Base-by-base conservation (phyloP, 2,329 filamentous ascomycete genomes). In the Zymoseptoria crescenta region DNA sequence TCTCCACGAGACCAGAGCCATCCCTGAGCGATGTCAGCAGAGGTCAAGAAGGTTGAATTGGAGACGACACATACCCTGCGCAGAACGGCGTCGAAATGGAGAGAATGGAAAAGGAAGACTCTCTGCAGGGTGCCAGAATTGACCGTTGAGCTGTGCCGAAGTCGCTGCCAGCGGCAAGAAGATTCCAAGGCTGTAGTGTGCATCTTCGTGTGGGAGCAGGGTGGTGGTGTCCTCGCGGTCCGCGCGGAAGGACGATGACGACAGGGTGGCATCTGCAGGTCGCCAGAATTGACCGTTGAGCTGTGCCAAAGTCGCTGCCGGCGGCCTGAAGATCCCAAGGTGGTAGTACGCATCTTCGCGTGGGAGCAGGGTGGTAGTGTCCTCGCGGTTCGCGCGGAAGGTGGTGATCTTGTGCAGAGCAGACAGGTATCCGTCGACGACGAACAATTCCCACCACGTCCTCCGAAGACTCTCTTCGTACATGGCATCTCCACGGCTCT, bases 391-490 rank as follows among this genome's bases (percentile, higher is more conserved):
- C 24, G 89, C 79, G n/a, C 81, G 74, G 71, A 89, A 89, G 57
- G 83, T 87, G 50, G 87, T 87, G 62, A 84, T 82, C 10, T 86
- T 82, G 65, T 88, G 89, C 65, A 96, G 85, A 3, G 89, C 89
- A 4, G 90, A 89, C 65, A 95, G 81, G 81, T 96, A 87, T 57
- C 87, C 89, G 70, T 96, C 91, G 16, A 90, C 82, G n/a, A 89
- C 82, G 69, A 87, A 93, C 48, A 89, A 68, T 67, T 83, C 91
- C 92, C 92, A 96, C 91, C 91, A 96, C 1, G 91, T 96, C 59
- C 92, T 81, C 19, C 91, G 83, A 83, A 90, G 87, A 71, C 87
- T 89, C 73, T 96, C 92, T 70, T 93, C 89, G 2, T 92, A 71
- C 1, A 91, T 78, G 0, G 83, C 79, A 60, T 87, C 83, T 4